Evolutionary conservation across 176 grass and related monocot species (phyloP).

Genomic region (Themeda triandra): DNA sequence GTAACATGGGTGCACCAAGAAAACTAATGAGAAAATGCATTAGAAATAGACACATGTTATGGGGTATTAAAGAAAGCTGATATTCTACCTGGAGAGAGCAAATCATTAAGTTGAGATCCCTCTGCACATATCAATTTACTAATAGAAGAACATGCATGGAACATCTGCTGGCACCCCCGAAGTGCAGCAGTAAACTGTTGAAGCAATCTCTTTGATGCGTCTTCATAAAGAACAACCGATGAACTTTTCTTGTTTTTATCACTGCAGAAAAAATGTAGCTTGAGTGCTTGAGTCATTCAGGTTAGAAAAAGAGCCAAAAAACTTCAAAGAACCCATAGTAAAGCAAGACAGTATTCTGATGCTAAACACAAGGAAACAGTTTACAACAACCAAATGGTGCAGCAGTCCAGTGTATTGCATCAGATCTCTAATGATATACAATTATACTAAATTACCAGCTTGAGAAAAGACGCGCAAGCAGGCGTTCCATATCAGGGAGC

Average conservation of each 20-base stretch:
- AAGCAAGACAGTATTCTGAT: background rate
- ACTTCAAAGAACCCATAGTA: background rate
- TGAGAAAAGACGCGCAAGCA: slow-evolving; percentile 81
- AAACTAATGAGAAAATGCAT: background rate
- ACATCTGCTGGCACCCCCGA: slow-evolving; percentile 81
- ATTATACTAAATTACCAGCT: slow-evolving; percentile 64
- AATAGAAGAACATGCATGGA: slow-evolving; percentile 68
- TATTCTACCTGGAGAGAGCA: slow-evolving; percentile 72
- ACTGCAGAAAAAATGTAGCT: slow-evolving; percentile 38
- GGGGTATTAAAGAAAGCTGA: slow-evolving; percentile 16
- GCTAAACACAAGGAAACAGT: slow-evolving; percentile 11
- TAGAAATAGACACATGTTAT: background rate
- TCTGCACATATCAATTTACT: slow-evolving; percentile 34
- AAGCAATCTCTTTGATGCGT: slow-evolving; percentile 89
- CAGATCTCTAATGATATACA: slow-evolving; percentile 7
- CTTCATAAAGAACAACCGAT: slow-evolving; percentile 88
- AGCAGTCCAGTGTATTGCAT: slow-evolving; percentile 5
- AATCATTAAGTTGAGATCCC: slow-evolving; percentile 72
- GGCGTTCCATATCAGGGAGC: slow-evolving; percentile 86
- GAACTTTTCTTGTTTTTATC: slow-evolving; percentile 59
- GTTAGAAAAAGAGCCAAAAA: background rate
- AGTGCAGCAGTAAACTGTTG: slow-evolving; percentile 74
- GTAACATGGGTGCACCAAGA: background rate
- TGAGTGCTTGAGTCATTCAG: background rate
- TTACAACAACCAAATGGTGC: slow-evolving; percentile 12